Evolutionary conservation across 345 rosid genomes (phyloP).

Genomic region (Erodium maritimum): DNA sequence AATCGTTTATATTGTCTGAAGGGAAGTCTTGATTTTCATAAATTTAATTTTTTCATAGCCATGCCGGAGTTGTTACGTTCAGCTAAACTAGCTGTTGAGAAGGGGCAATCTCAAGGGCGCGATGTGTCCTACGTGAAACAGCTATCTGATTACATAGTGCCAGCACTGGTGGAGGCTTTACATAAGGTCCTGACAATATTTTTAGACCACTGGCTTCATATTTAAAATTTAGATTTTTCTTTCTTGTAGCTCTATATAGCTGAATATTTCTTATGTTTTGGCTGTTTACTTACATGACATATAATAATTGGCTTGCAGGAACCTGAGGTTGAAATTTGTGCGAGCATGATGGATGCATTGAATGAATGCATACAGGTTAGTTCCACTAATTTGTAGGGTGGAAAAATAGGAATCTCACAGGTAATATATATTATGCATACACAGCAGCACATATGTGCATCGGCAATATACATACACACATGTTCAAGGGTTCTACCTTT

Average conservation of each 20-base stretch:
- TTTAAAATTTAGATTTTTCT: neutral
- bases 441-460: no score
- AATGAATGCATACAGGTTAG: constrained; percentile 95
- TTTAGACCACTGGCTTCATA: neutral
- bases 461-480: no score
- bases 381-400: neutral
- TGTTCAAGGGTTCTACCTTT: no score
- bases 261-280: neutral
- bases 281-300: constrained; percentile 4
- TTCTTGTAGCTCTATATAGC: neutral
- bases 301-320: constrained; percentile 48
- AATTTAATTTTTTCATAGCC: constrained; percentile 29
- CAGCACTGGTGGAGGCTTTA: constrained; percentile 87
- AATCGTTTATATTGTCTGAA: neutral
- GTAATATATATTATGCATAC: neutral
- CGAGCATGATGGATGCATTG: constrained; percentile 90
- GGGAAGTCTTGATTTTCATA: neutral
- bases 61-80: constrained; percentile 97
- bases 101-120: constrained; percentile 75
- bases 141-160: constrained; percentile 81
- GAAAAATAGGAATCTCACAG: neutral
- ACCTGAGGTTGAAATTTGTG: constrained; percentile 94
- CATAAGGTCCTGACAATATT: constrained; percentile 54
- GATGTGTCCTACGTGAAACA: constrained; percentile 85
- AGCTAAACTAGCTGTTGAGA: constrained; percentile 92